Evolutionary conservation across 1,139 yeast species (phyloP).

Genomic region (Lodderomyces pseudojiufengensis): DNA sequence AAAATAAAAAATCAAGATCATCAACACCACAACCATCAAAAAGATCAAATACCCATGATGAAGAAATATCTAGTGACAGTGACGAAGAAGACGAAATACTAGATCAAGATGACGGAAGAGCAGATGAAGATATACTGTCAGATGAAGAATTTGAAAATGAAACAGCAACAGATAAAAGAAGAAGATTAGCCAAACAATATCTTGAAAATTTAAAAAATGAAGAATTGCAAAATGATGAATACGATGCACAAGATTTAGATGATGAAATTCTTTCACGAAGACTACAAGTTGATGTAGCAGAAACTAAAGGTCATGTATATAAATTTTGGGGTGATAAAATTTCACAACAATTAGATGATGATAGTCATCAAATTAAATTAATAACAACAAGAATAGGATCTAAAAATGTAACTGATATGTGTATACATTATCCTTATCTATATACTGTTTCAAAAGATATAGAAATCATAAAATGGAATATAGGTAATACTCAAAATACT

Average conservation of each 20-base stretch:
- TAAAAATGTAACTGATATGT: slow-evolving; percentile 51
- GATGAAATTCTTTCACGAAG: slow-evolving; percentile 78
- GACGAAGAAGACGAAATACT: slow-evolving; percentile 18
- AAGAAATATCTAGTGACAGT: slow-evolving; percentile 35
- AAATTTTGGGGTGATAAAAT: slow-evolving; percentile 57
- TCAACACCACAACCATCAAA: slow-evolving; percentile 12
- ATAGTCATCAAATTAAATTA: slow-evolving; percentile 16
- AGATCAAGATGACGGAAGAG: slow-evolving; percentile 19
- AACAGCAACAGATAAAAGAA: slow-evolving; percentile 87
- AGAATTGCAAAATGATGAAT: slow-evolving; percentile 48
- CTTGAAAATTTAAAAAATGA: slow-evolving; percentile 70
- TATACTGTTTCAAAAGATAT: slow-evolving; percentile 85
- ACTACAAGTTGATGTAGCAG: slow-evolving; percentile 85
- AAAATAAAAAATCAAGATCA: slow-evolving; percentile 14
- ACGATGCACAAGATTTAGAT: slow-evolving; percentile 91
- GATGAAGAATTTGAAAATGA: slow-evolving; percentile 74
- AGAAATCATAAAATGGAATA: slow-evolving; percentile 74
- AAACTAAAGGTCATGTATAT: slow-evolving; percentile 77
- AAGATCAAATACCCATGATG: slow-evolving; percentile 23
- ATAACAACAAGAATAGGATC: slow-evolving; percentile 56
- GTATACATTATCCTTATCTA: slow-evolving; percentile 55
- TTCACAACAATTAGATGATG: slow-evolving; percentile 40
- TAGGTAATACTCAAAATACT: slow-evolving; percentile 25
- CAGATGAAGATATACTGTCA: slow-evolving; percentile 47
- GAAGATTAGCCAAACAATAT: slow-evolving; percentile 91